Conservation (phyloP, 2,329 filamentous ascomycete genomes). For the Verticillium albo-atrum region DNA sequence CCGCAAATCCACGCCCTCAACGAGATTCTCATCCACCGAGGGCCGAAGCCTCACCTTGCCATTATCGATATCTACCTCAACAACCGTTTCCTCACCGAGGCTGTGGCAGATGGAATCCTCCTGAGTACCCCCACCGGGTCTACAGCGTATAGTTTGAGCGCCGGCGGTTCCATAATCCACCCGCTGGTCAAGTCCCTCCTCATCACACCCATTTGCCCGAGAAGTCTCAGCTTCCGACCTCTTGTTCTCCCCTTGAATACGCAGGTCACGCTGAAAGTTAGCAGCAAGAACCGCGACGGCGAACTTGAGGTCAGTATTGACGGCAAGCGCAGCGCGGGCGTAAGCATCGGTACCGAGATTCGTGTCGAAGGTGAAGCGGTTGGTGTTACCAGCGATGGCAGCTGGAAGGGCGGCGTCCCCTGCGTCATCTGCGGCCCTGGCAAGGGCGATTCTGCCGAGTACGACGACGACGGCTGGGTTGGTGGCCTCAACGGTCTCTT, state of each 20-base stretch:
- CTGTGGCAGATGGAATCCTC: conserved; percentile 91
- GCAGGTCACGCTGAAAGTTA: conserved; percentile 75
- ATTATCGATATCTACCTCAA: conserved; percentile 91
- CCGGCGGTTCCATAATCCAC: conserved; percentile 90
- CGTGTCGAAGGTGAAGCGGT: conserved; percentile 85
- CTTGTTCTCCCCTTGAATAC: conserved; percentile 85
- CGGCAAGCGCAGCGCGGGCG: conserved; percentile 63
- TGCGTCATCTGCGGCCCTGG: conserved; percentile 70
- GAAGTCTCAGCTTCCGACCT: conserved; percentile 87
- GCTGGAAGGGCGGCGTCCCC: conserved; percentile 76
- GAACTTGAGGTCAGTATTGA: conserved; percentile 79
- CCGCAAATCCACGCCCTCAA: conserved; percentile 73
- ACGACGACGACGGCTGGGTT: conserved; percentile 88
- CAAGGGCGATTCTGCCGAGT: conserved; percentile 41
- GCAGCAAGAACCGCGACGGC: conserved; percentile 71
- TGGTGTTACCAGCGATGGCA: conserved; percentile 36
- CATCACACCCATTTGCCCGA: conserved; percentile 89
- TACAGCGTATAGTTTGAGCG: conserved; percentile 92
- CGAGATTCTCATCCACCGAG: conserved; percentile 90
- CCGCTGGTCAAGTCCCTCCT: conserved; percentile 84
- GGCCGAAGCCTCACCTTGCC: conserved; percentile 82
- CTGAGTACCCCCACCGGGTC: conserved; percentile 91
- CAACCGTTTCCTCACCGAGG: conserved; percentile 85
- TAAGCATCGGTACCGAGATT: conserved; percentile 76
- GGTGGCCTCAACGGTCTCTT: conserved; percentile 87